Conservation (phyloP, 2,329 filamentous ascomycete species). For the Botrytis porri region DNA sequence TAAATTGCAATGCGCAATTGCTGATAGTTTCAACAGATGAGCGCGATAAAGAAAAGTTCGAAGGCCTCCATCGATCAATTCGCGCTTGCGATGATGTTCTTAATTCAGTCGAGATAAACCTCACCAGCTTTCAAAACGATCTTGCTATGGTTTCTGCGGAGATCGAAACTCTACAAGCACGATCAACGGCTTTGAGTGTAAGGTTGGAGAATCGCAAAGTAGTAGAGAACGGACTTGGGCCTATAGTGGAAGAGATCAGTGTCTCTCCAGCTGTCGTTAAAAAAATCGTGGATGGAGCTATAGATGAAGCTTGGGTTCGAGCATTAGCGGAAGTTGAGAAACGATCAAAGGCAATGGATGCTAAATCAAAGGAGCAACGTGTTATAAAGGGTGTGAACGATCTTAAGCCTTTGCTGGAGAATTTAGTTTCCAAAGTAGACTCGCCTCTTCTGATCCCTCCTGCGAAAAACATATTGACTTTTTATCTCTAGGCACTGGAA, state of each 20-base stretch:
- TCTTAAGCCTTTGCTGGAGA: slow-evolving; percentile 77
- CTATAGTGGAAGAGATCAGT: slow-evolving; percentile 87
- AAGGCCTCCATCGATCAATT: slow-evolving; percentile 88
- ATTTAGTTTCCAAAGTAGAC: slow-evolving; percentile 74
- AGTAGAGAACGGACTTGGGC: slow-evolving; percentile 82
- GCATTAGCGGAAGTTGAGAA: slow-evolving; percentile 81
- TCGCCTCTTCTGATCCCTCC: not conserved
- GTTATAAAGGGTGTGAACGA: slow-evolving; percentile 77
- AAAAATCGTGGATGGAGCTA: slow-evolving; percentile 81
- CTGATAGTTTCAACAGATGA: slow-evolving; percentile 54
- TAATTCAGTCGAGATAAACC: slow-evolving; percentile 86
- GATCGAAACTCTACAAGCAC: slow-evolving; percentile 87
- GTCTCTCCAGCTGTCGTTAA: slow-evolving; percentile 80
- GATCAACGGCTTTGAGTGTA: slow-evolving; percentile 78
- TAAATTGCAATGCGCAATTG: slow-evolving; percentile 1
- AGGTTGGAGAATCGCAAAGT: slow-evolving; percentile 85
- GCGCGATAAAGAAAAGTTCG: slow-evolving; percentile 77
- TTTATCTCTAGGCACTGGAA: slow-evolving; percentile 66
- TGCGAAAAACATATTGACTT: not conserved
- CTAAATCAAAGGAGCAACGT: slow-evolving; percentile 57
- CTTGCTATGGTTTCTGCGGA: slow-evolving; percentile 89
- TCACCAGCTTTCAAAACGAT: slow-evolving; percentile 91
- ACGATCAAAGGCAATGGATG: slow-evolving; percentile 68
- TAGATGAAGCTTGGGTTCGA: slow-evolving; percentile 87
- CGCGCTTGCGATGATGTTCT: slow-evolving; percentile 88